Evolutionary conservation across 306 rosid genomes (phyloP).

Genomic region (Vicia sativa): DNA sequence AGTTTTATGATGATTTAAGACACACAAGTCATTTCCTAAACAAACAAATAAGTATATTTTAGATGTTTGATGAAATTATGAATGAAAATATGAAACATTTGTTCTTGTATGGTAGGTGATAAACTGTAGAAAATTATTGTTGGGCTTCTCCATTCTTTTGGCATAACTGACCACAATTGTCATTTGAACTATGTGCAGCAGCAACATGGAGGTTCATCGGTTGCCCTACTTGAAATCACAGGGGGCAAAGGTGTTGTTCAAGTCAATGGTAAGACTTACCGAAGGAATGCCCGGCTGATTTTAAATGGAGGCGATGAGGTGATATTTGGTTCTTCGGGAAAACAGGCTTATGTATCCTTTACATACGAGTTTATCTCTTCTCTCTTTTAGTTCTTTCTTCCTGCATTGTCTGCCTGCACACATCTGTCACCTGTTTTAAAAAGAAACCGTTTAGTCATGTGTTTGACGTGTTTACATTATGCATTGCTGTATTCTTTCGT

Average conservation of each 20-base stretch:
- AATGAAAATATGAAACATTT: conserved; percentile 3
- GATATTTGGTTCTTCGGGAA: conserved; percentile 70
- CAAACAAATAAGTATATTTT: conserved; percentile 3
- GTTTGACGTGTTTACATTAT: conserved; percentile 9
- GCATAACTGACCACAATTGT: conserved; percentile 35
- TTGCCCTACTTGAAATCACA: conserved; percentile 73
- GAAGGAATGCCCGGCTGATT: conserved; percentile 52
- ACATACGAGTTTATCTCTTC: conserved; percentile 21
- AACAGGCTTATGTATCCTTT: conserved; percentile 92
- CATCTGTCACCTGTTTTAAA: background rate
- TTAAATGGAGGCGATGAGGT: conserved; percentile 89
- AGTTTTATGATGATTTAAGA: conserved; percentile 15
- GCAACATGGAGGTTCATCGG: conserved; percentile 70
- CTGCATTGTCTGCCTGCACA: conserved; percentile 19
- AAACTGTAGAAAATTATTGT: conserved; percentile 23
- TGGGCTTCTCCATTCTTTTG: conserved; percentile 16
- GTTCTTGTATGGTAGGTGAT: conserved; percentile 11
- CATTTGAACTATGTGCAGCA: conserved; percentile 53
- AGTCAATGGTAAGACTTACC: conserved; percentile 67
- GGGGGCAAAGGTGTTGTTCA: conserved; percentile 77
- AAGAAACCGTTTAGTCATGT: background rate
- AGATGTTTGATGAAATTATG: conserved; percentile 4
- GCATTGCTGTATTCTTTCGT: conserved; percentile 8
- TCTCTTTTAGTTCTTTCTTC: conserved; percentile 7
- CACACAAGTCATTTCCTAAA: background rate